phyloP scores from a whole-genome alignment of 805 yeast species.

The Candida xiaguanensis region DNA sequence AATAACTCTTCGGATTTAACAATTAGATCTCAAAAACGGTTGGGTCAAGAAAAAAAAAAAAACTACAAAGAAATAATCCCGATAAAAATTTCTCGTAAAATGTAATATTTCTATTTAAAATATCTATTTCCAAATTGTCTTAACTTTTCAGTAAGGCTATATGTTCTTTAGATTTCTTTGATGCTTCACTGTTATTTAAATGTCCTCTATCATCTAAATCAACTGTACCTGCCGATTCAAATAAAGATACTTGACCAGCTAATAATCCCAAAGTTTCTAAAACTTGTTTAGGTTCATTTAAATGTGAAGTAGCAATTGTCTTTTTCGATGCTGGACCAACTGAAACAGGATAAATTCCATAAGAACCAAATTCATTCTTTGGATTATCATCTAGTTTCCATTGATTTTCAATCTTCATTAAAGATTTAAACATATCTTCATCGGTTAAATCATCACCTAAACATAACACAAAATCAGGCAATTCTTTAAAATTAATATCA shows the following conservation, averaged over 20 bases:
- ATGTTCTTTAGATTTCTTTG: slow-evolving; percentile 32
- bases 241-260: slow-evolving; percentile 73
- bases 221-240: slow-evolving; percentile 75
- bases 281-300: slow-evolving; percentile 80
- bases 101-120: background rate
- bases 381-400: slow-evolving; percentile 45
- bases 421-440: slow-evolving; percentile 91
- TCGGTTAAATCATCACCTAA: slow-evolving; percentile 96
- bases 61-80: background rate
- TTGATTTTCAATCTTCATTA: slow-evolving; percentile 55
- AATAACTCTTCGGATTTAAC: background rate
- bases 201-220: slow-evolving; percentile 78
- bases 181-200: slow-evolving; percentile 44
- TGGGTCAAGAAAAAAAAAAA: slow-evolving; percentile 3
- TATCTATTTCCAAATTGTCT: too few relatives aligned
- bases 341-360: slow-evolving; percentile 78
- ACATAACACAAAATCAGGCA: slow-evolving; percentile 85
- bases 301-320: slow-evolving; percentile 81
- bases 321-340: slow-evolving; percentile 90
- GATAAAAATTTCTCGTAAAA: background rate
- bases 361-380: slow-evolving; percentile 45
- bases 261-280: slow-evolving; percentile 77
- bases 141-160: background rate
- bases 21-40: background rate
- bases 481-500: slow-evolving; percentile 35